phyloP scores from a whole-genome alignment of 2,329 filamentous ascomycete species.

The Diplodia mutila region DNA sequence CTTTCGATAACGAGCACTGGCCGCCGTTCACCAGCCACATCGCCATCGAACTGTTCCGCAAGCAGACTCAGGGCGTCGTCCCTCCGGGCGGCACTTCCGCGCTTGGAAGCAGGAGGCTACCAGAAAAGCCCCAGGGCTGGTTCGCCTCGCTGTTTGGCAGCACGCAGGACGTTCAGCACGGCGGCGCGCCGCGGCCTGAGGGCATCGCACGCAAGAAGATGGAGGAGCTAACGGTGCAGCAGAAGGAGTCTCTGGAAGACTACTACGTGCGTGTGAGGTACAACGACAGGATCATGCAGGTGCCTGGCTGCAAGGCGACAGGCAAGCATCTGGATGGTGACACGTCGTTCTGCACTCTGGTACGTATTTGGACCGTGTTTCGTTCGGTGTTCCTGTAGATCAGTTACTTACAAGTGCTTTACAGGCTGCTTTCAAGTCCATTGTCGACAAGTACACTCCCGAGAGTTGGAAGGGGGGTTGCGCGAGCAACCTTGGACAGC shows the following conservation, averaged over 20 bases:
- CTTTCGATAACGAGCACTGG: constrained; percentile 75
- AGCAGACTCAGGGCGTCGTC: constrained; percentile 40
- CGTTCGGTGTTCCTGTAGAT: background rate
- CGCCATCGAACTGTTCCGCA: constrained; percentile 85
- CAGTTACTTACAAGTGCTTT: constrained; percentile 1
- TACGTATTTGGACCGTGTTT: constrained; percentile 47
- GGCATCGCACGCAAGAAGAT: constrained; percentile 66
- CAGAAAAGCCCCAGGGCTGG: constrained; percentile 16
- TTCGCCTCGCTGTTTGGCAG: constrained; percentile 24
- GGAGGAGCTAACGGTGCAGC: constrained; percentile 57
- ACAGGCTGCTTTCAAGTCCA: constrained; percentile 84
- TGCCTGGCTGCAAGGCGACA: constrained; percentile 76
- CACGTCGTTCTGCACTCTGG: constrained; percentile 86
- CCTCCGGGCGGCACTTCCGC: constrained; percentile 30
- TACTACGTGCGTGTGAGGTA: constrained; percentile 91
- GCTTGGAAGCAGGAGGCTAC: background rate
- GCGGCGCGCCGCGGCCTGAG: constrained; percentile 28
- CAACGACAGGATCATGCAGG: constrained; percentile 79
- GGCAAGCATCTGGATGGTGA: constrained; percentile 88
- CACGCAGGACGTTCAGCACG: background rate
- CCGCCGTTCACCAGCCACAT: constrained; percentile 93
- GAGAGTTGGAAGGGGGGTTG: constrained; percentile 73
- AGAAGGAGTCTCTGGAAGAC: constrained; percentile 66
- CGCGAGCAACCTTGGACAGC: constrained; percentile 58
- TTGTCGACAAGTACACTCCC: constrained; percentile 90